Evolutionary conservation across 768 basidiomycete species (phyloP).

Genomic region (Podaxis sp.): DNA sequence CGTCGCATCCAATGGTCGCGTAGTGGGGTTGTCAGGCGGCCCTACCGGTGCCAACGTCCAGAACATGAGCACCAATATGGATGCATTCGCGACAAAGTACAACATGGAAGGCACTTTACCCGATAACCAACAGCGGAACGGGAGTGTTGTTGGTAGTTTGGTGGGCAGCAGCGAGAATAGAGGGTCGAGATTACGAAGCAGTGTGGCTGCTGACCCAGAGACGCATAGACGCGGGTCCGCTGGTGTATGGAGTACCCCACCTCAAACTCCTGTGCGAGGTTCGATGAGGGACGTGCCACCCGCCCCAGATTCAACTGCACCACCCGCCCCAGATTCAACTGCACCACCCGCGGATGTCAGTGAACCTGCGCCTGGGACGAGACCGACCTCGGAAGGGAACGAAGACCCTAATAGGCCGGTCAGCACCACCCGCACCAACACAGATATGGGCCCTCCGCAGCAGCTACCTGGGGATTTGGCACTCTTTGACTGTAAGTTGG

Average conservation of each 20-base stretch:
- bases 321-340: too few relatives aligned
- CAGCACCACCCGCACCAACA: background rate
- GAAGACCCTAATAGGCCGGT: constrained; percentile 9
- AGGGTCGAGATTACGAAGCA: constrained; percentile 23
- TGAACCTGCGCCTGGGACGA: background rate
- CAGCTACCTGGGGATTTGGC: background rate
- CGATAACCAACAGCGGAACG: background rate
- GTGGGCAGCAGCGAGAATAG: constrained; percentile 3
- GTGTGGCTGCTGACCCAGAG: constrained; percentile 2
- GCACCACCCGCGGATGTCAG: background rate
- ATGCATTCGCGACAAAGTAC: constrained; percentile 7
- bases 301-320: constrained; percentile 4
- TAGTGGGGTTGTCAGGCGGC: background rate
- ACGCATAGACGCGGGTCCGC: constrained; percentile 33
- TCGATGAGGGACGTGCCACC: constrained; percentile 16
- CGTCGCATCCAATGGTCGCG: constrained; percentile 9
- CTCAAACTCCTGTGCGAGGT: constrained; percentile 3
- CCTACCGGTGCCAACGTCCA: background rate
- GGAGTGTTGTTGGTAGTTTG: background rate
- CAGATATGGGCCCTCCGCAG: background rate
- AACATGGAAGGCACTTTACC: background rate
- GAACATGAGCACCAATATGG: background rate
- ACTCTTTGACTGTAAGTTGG: constrained; percentile 8
- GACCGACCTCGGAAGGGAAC: constrained; percentile 11
- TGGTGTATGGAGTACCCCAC: constrained; percentile 19